Evolutionary conservation across 2,329 filamentous ascomycete species (phyloP), one percentile per base, ranked within the genome.

Genomic region (Ophiocordyceps camponoti-saundersi): DNA sequence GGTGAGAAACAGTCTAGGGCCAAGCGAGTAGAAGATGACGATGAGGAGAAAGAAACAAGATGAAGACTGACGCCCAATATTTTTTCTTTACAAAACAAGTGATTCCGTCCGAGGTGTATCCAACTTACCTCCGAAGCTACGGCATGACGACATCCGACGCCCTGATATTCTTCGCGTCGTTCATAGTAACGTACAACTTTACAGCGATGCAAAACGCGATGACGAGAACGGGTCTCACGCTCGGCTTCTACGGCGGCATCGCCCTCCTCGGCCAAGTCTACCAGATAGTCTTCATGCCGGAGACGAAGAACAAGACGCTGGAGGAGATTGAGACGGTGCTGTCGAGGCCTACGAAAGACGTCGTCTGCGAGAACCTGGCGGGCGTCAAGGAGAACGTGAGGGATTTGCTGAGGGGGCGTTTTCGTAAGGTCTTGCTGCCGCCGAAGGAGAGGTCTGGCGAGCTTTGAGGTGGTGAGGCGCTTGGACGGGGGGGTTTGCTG

Each of bases 161-260:
- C 2, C 75, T 78, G 51, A 68, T 85, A 6, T 86, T 85, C 72
- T 68, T 85, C 21, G 77, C 73, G 46, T 81, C 78, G 2, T 85
- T 85, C 65, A 70, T 84, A 53, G 79, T 85, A 46, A 85, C 81
- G 11, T 85, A 85, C 69, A 85, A 85, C 69, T 86, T 85, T 63
- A 71, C 72, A 0, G 68, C 69, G 11, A 86, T 85, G 82, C 75
- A 82, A 59, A 59, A 72, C 0, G 73, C 75, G n/a, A 82, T 86
- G 72, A 74, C 70, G 8, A 68, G 64, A 32, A 83, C 79, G 1
- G 81, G 82, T 11, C 66, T 85, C 0, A 69, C 75, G 0, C 69
- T 85, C 0, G 82, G 82, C 3, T 85, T 86, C 62, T 86, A 84
- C 59, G 81, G 82, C 5, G 82, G 82, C 16, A 85, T 85, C 47